phyloP scores from a whole-genome alignment of 208 protist genomes.

The Crithidia fasciculata region DNA sequence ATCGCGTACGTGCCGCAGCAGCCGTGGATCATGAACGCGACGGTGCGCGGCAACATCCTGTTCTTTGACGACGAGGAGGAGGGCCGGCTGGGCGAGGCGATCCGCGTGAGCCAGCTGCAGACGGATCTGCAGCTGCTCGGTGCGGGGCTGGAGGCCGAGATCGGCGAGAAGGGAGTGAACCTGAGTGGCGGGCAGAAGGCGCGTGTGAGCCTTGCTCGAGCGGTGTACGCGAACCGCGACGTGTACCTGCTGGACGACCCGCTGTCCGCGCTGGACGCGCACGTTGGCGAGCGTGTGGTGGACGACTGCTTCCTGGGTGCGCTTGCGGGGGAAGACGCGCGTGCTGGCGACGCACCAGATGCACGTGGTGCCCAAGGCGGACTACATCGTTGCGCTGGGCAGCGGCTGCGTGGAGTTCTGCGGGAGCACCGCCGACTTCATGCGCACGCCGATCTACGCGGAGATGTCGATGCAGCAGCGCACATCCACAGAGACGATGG shows the following conservation, averaged over 20 bases:
- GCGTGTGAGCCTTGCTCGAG: no score
- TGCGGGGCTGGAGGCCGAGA: slow-evolving; percentile 42
- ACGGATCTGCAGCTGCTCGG: slow-evolving; percentile 72
- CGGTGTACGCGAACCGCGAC: no score
- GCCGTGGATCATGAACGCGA: slow-evolving; percentile 91
- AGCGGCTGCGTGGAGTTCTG: slow-evolving; percentile 42
- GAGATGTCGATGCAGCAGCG: slow-evolving; percentile 14
- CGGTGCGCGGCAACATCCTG: slow-evolving; percentile 90
- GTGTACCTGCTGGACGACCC: slow-evolving; percentile 77
- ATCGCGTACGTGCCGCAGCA: slow-evolving; percentile 91
- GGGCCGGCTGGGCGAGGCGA: slow-evolving; percentile 20
- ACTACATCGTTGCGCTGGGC: slow-evolving; percentile 84
- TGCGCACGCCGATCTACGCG: slow-evolving; percentile 41
- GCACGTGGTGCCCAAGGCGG: slow-evolving; percentile 74
- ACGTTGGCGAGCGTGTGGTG: slow-evolving; percentile 73
- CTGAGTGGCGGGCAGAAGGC: slow-evolving; percentile 21
- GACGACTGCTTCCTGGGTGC: slow-evolving; percentile 40
- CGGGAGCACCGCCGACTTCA: slow-evolving; percentile 31
- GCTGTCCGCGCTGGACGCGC: slow-evolving; percentile 92
- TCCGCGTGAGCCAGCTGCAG: slow-evolving; percentile 63
- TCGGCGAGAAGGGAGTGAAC: slow-evolving; percentile 44
- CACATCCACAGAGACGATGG: not conserved
- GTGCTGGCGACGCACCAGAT: slow-evolving; percentile 93
- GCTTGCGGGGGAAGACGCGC: slow-evolving; percentile 70
- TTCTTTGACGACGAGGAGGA: slow-evolving; percentile 76